These are phyloP conservation scores for Phytophthora colocasiae DNA, from an alignment of 352 stramenopile genomes.

Conservation along the genomic window DNA sequence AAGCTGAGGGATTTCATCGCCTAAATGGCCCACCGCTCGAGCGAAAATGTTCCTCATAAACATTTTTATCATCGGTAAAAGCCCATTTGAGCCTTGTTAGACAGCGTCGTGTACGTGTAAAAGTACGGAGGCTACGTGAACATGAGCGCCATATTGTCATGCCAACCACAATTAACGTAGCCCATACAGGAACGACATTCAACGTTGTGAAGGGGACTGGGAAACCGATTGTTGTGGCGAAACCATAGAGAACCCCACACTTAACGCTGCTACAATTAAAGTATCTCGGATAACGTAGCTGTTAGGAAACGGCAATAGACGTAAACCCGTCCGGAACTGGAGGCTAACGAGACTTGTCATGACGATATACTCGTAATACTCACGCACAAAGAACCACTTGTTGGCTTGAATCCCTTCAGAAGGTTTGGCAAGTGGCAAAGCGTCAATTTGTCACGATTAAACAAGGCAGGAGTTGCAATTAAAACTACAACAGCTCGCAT, in stretches of 20 bases:
- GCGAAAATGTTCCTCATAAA: too few species aligned
- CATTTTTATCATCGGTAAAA: too few species aligned
- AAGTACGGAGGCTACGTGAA: too few species aligned
- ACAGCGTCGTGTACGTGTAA: too few species aligned
- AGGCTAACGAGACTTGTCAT: too few species aligned
- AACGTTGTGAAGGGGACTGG: background rate
- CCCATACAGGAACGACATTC: background rate
- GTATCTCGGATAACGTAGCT: background rate
- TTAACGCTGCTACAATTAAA: background rate
- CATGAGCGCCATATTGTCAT: background rate
- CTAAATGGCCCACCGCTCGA: too few species aligned
- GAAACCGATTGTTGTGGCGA: background rate
- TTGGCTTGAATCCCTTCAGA: background rate
- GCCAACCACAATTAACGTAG: background rate
- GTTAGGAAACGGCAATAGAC: background rate
- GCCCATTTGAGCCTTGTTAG: background rate
- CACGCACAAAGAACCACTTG: background rate
- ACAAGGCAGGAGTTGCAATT: conserved; percentile 11
- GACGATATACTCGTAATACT: background rate
- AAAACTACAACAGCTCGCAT: too few species aligned
- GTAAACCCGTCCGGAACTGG: too few species aligned
- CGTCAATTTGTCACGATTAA: conserved; percentile 1
- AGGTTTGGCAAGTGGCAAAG: background rate
- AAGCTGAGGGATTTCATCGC: too few species aligned
- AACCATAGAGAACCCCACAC: background rate